Conservation (phyloP, 2,329 filamentous ascomycete species). For the Aspergillus calidoustus region DNA sequence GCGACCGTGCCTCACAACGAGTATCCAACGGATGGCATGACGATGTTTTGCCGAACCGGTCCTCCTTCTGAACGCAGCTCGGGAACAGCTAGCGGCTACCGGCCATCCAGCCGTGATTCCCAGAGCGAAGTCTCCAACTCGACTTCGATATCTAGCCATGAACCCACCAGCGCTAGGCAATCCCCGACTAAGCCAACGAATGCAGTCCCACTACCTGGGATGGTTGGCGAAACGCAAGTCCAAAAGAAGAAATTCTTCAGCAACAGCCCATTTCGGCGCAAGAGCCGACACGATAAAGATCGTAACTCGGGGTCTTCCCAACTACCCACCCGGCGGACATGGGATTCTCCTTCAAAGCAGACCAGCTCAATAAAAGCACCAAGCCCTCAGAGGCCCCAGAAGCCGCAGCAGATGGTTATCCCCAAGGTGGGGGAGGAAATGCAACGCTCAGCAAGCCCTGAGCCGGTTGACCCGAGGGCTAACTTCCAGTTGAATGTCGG, state of each 20-base stretch:
- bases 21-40: conserved; percentile 95
- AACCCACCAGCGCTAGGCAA: conserved; percentile 72
- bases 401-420: conserved; percentile 18
- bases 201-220: conserved; percentile 46
- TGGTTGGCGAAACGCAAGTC: conserved; percentile 67
- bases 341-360: conserved; percentile 52
- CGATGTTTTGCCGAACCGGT: conserved; percentile 86
- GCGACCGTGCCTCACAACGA: conserved; percentile 83
- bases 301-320: conserved; percentile 42
- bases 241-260: conserved; percentile 82
- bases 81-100: conserved; percentile 64
- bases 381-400: conserved; percentile 15
- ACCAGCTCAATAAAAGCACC: conserved; percentile 51
- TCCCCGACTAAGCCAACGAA: conserved; percentile 70
- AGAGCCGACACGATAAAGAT: conserved; percentile 80
- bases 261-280: conserved; percentile 88
- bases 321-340: conserved; percentile 56
- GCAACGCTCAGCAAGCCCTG: conserved; percentile 65
- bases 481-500: conserved; percentile 93
- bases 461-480: conserved; percentile 87
- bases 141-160: conserved; percentile 85
- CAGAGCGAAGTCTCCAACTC: conserved; percentile 89
- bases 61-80: conserved; percentile 72
- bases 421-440: conserved; percentile 23
- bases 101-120: conserved; percentile 83